phyloP scores from a whole-genome alignment of 208 protist species.

The Ichthyophonus hoferi region DNA sequence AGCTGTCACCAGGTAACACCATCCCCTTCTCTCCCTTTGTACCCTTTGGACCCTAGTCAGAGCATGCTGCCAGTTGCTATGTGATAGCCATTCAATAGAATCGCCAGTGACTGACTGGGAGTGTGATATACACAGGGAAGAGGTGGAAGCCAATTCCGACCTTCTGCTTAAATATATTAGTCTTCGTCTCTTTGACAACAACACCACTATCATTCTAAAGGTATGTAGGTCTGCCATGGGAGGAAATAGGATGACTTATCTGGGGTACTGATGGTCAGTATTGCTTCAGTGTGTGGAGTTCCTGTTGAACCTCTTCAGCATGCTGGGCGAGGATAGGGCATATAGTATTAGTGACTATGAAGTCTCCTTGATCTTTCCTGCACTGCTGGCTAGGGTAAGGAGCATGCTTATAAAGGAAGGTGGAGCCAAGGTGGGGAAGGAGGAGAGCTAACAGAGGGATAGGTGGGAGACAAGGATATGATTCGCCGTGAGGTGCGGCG shows the following conservation, averaged over 20 bases:
- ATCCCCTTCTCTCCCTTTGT: no score
- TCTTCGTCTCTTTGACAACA: slow-evolving; percentile 52
- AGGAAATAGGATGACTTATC: no score
- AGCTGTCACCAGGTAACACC: no score
- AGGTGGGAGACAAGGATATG: slow-evolving; percentile 21
- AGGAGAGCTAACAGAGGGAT: neutral
- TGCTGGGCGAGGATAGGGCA: neutral
- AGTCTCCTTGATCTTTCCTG: slow-evolving; percentile 36
- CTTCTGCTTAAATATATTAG: slow-evolving; percentile 48
- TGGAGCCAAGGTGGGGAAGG: neutral
- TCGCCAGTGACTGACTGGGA: slow-evolving; percentile 16
- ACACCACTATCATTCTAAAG: slow-evolving; percentile 42
- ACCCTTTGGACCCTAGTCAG: no score
- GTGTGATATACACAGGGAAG: no score
- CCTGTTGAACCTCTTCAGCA: slow-evolving; percentile 6
- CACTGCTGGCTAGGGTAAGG: slow-evolving; percentile 26
- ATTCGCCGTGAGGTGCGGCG: slow-evolving; percentile 23
- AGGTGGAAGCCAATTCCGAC: neutral
- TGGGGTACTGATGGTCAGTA: no score
- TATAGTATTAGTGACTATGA: slow-evolving; percentile 50
- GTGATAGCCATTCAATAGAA: no score
- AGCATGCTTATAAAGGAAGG: neutral
- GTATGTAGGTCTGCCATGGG: no score
- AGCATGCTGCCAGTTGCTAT: no score
- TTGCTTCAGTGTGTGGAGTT: no score